A percentile compares a stretch with the other conserved stretches of the same genome.
These are phyloP conservation scores for Rhodotorula sp. DNA, from an alignment of 1,284 basidiomycete species.

Conservation along the genomic window DNA sequence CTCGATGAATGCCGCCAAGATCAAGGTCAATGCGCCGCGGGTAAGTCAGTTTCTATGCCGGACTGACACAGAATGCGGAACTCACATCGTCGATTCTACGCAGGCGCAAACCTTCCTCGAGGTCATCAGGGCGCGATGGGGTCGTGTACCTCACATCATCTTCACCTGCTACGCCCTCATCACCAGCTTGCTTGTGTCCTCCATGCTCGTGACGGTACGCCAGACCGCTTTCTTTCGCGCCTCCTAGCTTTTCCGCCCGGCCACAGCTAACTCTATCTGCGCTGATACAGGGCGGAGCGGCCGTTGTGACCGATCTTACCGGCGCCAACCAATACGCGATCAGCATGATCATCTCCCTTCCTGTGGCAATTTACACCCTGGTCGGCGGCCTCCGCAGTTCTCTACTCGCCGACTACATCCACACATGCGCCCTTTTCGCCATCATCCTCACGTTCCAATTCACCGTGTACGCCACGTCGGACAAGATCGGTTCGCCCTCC, in stretches of 20 bases:
- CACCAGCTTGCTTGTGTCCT: conserved; percentile 69
- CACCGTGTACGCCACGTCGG: conserved; percentile 68
- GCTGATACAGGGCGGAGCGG: conserved; percentile 44
- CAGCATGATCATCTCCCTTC: conserved; percentile 48
- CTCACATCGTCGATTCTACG: conserved; percentile 48
- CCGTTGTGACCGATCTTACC: conserved; percentile 74
- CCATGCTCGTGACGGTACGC: conserved; percentile 57
- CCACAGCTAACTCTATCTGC: neutral
- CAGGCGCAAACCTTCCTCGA: conserved; percentile 60
- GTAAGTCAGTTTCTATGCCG: too few relatives aligned
- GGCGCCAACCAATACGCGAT: conserved; percentile 65
- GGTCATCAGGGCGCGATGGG: conserved; percentile 70
- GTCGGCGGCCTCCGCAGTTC: conserved; percentile 55
- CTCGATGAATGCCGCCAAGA: conserved; percentile 52
- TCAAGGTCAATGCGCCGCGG: conserved; percentile 58
- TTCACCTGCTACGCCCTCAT: conserved; percentile 77
- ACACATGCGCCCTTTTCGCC: conserved; percentile 75
- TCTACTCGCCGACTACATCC: conserved; percentile 60
- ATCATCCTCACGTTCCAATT: conserved; percentile 67
- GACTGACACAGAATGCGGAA: too few relatives aligned
- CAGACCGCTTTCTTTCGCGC: too few relatives aligned
- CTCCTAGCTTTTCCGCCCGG: conserved; percentile 46
- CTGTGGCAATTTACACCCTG: neutral
- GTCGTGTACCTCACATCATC: conserved; percentile 66
- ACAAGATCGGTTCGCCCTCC: conserved; percentile 58